Conservation (phyloP, 2,329 filamentous ascomycete species). For the Ramularia collo-cygni region DNA sequence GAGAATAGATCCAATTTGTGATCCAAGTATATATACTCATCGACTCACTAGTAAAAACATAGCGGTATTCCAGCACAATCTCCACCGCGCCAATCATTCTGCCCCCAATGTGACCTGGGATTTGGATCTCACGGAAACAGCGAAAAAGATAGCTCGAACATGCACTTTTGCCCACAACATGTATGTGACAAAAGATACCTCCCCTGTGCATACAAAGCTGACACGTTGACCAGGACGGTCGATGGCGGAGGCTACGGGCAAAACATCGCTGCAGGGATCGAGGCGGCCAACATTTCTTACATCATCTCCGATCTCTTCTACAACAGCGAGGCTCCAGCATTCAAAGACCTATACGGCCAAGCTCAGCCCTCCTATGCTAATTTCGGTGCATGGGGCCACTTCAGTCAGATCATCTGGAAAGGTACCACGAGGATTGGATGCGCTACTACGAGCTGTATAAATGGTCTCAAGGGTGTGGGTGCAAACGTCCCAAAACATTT, state of each 20-base stretch:
- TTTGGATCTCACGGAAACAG: constrained; percentile 55
- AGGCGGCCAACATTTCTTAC: constrained; percentile 50
- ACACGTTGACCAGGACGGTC: constrained; percentile 36
- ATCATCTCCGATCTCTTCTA: constrained; percentile 82
- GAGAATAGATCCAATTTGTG: too few relatives aligned
- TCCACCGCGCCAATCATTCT: constrained; percentile 14
- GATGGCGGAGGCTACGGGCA: constrained; percentile 70
- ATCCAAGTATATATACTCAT: too few relatives aligned
- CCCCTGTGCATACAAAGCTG: too few relatives aligned
- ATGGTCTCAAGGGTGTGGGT: constrained; percentile 43
- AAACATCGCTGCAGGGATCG: constrained; percentile 71
- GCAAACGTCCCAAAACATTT: constrained; percentile 48
- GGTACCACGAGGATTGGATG: constrained; percentile 58
- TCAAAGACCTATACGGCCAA: constrained; percentile 49
- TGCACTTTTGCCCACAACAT: constrained; percentile 70
- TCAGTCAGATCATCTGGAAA: constrained; percentile 69
- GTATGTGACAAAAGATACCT: constrained; percentile 32
- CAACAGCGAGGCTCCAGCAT: constrained; percentile 64
- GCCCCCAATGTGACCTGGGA: constrained; percentile 56
- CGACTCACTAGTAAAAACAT: constrained; percentile 1
- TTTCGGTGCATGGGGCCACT: constrained; percentile 66
- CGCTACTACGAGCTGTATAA: constrained; percentile 49
- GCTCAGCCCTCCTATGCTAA: constrained; percentile 51
- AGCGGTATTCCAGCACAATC: constrained; percentile 13
- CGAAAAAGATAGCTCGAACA: constrained; percentile 52